Base-by-base conservation (phyloP, 805 yeast genomes). In the Cyberlindnera meyerae region DNA sequence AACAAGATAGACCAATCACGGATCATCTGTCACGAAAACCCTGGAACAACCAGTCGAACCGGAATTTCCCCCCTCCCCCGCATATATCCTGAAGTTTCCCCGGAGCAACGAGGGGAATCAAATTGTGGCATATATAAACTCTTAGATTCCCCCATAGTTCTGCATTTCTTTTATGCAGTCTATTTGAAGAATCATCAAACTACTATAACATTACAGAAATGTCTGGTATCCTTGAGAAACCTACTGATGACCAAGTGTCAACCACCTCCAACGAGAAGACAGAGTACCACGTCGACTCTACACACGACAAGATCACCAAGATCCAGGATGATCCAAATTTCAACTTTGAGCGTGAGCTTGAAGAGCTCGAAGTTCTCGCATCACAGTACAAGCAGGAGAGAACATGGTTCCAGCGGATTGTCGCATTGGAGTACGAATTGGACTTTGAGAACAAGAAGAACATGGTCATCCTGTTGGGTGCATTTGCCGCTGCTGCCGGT, bases 401-500 rank as follows among this genome's bases (percentile, higher is more conserved):
- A 33, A 49, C 70, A 0, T 58, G 62, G 30, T 58, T 63, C 53
- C 67, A 64, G 44, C 62, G 66, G 29, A 21, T 71, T 33, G 49
- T 57, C 22, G 45, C 54, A 6, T 45, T 66, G 8, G 73, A 68
- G 34, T 49, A 58, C 14, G 58, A 63, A 34, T 49, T 68, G 8
- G 45, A 67, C 42, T 75, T 75, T 54, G 44, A 65, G 37, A 63
- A 71, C 47, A 71, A 68, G 39, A 61, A 55, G 26, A 49, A 68
- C 50, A 70, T 74, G 68, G 72, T 69, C 18, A 54, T 57, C 37
- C 57, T 72, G 46, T 59, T 77, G 32, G 84, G 80, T 15, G 54
- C 52, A 12, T 77, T 78, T 47, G 80, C 82, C 6, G 70, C 82
- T 6, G 68, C 73, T 41, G 83, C 80, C 20, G 86, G 86, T 36